Evolutionary conservation across 257 asterid species (phyloP).

Genomic region (Apocynum venetum): DNA sequence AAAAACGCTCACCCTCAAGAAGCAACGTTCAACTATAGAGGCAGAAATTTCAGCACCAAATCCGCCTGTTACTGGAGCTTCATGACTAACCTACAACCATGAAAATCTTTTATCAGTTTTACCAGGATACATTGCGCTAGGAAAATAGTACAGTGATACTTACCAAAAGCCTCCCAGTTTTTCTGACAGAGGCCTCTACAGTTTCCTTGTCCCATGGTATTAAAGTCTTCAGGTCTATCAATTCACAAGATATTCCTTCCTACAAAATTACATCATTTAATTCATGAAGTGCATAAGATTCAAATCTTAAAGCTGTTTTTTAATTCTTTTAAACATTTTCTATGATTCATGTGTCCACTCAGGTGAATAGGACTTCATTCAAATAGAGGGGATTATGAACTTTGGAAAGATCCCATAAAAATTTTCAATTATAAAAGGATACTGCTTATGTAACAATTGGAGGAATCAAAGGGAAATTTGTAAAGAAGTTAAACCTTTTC

Average conservation of each 20-base stretch:
- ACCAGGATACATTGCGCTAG: not conserved
- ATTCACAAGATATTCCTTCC: slow-evolving; percentile 98
- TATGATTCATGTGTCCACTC: not conserved
- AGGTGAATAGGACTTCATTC: not conserved
- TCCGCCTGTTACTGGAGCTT: slow-evolving; percentile 98
- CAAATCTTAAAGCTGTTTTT: not conserved
- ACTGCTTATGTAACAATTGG: not conserved
- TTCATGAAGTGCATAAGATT: not conserved
- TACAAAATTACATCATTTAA: slow-evolving; percentile 28
- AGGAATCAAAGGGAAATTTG: not conserved
- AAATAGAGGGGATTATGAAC: not conserved
- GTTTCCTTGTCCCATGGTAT: slow-evolving; percentile 99
- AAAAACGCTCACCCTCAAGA: slow-evolving; percentile 53
- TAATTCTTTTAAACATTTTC: not conserved
- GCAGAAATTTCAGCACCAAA: slow-evolving; percentile 97
- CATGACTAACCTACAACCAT: slow-evolving; percentile 70
- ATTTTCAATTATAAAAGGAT: not conserved
- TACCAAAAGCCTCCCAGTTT: slow-evolving; percentile 93
- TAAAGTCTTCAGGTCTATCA: slow-evolving; percentile 84
- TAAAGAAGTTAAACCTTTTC: slow-evolving; percentile 54
- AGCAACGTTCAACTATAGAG: slow-evolving; percentile 92
- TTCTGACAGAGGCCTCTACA: slow-evolving; percentile 88
- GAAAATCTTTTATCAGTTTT: not conserved
- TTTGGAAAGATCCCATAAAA: no score
- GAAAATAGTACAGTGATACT: slow-evolving; percentile 15